Evolutionary conservation across 257 asterid genomes (phyloP).

Genomic region (Plantago elongata): DNA sequence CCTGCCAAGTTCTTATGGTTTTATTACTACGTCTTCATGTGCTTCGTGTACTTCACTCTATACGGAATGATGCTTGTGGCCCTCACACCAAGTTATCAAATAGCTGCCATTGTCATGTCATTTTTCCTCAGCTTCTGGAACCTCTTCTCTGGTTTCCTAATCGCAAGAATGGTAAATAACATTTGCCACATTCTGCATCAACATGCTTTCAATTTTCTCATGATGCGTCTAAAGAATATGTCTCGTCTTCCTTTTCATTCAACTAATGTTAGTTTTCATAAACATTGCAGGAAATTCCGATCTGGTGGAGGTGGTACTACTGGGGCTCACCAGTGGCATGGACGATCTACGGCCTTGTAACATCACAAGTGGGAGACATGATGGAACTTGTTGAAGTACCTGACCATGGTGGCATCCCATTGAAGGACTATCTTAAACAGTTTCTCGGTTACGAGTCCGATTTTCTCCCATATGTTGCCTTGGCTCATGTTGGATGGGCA

Average conservation of each 20-base stretch:
- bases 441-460: conserved; percentile 49
- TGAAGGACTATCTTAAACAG: conserved; percentile 48
- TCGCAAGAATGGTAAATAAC: conserved; percentile 53
- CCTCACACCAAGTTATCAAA: conserved; percentile 63
- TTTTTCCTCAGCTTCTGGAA: conserved; percentile 73
- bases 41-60: conserved; percentile 71
- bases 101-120: conserved; percentile 61
- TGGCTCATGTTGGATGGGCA: conserved; percentile 67
- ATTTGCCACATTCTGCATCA: not conserved
- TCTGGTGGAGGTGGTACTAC: conserved; percentile 82
- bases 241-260: no score
- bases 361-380: conserved; percentile 52
- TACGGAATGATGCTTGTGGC: conserved; percentile 83
- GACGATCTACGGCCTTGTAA: conserved; percentile 44
- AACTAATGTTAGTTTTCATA: not conserved
- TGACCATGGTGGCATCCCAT: conserved; percentile 38
- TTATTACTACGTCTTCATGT: conserved; percentile 70
- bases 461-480: conserved; percentile 58
- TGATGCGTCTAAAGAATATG: not conserved
- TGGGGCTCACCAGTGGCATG: conserved; percentile 70
- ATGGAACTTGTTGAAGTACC: conserved; percentile 39
- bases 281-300: conserved; percentile 45
- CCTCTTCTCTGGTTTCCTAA: conserved; percentile 68
- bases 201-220: no score
- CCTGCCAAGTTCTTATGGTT: conserved; percentile 59